Base-by-base conservation (phyloP, 2,329 filamentous ascomycete species). In the Botrytis elliptica region DNA sequence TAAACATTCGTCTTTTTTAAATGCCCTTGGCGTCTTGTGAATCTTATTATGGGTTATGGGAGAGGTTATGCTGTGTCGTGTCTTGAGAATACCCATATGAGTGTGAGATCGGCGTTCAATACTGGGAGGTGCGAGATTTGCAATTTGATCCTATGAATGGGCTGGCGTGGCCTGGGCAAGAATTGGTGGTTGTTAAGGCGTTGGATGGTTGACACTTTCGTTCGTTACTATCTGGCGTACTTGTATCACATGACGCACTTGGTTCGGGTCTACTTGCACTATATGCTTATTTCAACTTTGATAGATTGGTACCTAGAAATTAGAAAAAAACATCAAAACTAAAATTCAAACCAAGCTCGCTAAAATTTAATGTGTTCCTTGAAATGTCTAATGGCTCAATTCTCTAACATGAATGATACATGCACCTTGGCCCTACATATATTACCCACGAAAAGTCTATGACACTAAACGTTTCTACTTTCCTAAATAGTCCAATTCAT, bases 41-140 rank as follows among this genome's bases (percentile, higher is more conserved):
- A 29, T n/a, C 38, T 52, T 40, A 16, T 42, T 44, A 7, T 12
- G 33, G 29, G 25, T 20, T 49, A 42, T 65, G 9, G 22, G 59
- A 44, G 14, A 62, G 29, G n/a, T 25, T 25, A 8, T 14, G 3
- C 60, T 49, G 22, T 44, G 57, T 46, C 36, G 55, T 38, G 25
- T 63, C 40, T 63, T 40, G 57, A 25, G 29, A 29, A 63, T 70
- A 62, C 57, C 55, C 52, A 55, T 40, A 67, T 67, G 6, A 44
- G 25, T 62, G 46, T 22, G 38, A 46, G 9, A 62, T 55, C 46
- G 68, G 68, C 68, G 68, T 70, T 70, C 25, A 63, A 70, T 63
- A 63, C 40, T 70, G 57, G 29, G 55, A 62, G 40, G 55, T 29
- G 42, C 36, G 9, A 33, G 25, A 5, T 7, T 29, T 67, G 40